Evolutionary conservation across 2,329 filamentous ascomycete species (phyloP).

Genomic region (Trichophyton rubrum): DNA sequence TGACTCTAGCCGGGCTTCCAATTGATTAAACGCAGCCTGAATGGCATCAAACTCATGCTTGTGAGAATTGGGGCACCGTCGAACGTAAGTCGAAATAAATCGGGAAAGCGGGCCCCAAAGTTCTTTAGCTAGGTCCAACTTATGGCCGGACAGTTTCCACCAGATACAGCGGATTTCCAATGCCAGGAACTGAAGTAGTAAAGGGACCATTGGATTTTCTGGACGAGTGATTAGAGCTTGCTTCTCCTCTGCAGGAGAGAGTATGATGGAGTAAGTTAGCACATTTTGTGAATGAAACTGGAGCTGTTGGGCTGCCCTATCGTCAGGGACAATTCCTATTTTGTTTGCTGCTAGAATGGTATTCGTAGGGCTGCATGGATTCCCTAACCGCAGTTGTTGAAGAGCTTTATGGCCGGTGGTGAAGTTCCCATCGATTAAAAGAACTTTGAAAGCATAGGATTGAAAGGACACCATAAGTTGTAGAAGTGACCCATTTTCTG

Average conservation of each 20-base stretch:
- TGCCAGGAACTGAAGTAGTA: conserved; percentile 32
- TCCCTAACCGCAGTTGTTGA: conserved; percentile 23
- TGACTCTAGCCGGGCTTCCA: conserved; percentile 22
- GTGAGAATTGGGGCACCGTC: conserved; percentile 24
- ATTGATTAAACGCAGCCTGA: conserved; percentile 25
- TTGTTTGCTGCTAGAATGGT: conserved; percentile 29
- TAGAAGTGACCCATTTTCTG: conserved; percentile 3
- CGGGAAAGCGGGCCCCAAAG: conserved; percentile 33
- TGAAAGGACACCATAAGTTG: conserved; percentile 23
- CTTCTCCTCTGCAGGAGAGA: conserved; percentile 11
- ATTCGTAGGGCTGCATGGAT: conserved; percentile 28
- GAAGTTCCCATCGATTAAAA: conserved; percentile 24
- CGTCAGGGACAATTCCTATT: conserved; percentile 23
- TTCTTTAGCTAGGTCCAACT: conserved; percentile 31
- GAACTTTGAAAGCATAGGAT: conserved; percentile 28
- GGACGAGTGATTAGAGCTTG: conserved; percentile 9
- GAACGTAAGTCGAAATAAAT: conserved; percentile 27
- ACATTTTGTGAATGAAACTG: conserved; percentile 33
- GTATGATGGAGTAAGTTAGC: conserved; percentile 21
- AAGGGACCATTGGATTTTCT: conserved; percentile 20
- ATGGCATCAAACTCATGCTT: conserved; percentile 27
- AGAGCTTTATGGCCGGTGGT: conserved; percentile 23
- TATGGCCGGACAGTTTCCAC: conserved; percentile 32
- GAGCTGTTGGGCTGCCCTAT: conserved; percentile 34
- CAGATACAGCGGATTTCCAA: conserved; percentile 31